Percentiles rank a stretch among this genome's conserved stretches.
Conservation (phyloP, 2,329 filamentous ascomycete species). For the Aspergillus sp. region DNA sequence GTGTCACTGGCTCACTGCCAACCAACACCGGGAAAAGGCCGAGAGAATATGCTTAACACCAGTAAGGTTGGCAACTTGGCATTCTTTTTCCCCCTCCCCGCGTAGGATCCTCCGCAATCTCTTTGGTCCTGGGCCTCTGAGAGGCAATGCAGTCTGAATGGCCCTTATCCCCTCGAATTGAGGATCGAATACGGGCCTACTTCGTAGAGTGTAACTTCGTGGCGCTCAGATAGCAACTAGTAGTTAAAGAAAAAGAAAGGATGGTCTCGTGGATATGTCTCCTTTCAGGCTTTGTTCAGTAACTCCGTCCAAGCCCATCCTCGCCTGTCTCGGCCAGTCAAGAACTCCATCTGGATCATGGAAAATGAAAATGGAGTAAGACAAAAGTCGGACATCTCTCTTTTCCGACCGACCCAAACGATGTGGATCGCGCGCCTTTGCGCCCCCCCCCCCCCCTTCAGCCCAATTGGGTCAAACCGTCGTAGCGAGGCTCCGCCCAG, state of each 20-base stretch:
- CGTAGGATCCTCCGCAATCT: constrained; percentile 18
- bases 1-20: constrained; percentile 16
- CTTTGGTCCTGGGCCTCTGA: neutral
- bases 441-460: neutral
- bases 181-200: no score
- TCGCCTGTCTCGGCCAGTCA: neutral
- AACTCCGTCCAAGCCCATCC: neutral
- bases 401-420: constrained; percentile 14
- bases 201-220: no score
- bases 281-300: neutral
- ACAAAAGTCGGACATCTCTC: constrained; percentile 6
- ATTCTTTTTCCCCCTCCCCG: constrained; percentile 14
- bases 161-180: no score
- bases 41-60: constrained; percentile 38
- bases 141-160: neutral
- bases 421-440: constrained; percentile 13
- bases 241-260: neutral
- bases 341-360: neutral
- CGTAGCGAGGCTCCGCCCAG: constrained; percentile 22
- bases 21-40: constrained; percentile 26
- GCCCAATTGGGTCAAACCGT: constrained; percentile 12
- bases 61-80: constrained; percentile 38
- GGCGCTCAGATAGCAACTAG: no score
- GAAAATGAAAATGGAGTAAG: constrained; percentile 6
- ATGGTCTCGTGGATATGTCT: neutral